Evolutionary conservation across 192 early-diverging fungal genomes (phyloP), one percentile per base, ranked within the genome.

Genomic region (Globomyces pollinis-pini): DNA sequence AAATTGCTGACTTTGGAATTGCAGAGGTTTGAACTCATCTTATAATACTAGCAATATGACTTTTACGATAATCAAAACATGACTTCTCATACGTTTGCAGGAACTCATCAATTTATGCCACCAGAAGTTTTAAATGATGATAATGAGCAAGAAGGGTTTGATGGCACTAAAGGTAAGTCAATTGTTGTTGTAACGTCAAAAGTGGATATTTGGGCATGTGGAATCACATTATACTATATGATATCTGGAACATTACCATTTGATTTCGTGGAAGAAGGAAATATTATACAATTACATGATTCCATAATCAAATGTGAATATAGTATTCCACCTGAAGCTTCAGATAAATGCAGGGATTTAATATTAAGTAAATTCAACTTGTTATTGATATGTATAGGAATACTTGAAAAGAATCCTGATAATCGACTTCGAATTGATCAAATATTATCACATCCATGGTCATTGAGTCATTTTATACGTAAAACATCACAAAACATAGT

Each of bases 131-230:
- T 73, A 21, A 67, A 68, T 11, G 80, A 74, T 12, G 51, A 34
- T 6, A 18, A 38, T 16, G 34, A 57, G n/a, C 63, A 8, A 3
- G 35, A 36, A 12, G 26, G 16, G 13, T 56, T 56, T 45, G 29
- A 34, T 21, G 80, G 73, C 13, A 68, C 59, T 29, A 70, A 69
- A 60, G 70, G 77, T 79, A 59, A n/a, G 21, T 1, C n/a, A n/a
- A n/a, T n/a, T n/a, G n/a, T n/a, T n/a, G n/a, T n/a, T n/a, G 15
- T 21, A 13, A 1, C 31, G 6, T 24, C 49, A 28, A 29, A 18
- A 75, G 78, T 75, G 2, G 80, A 83, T 51, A 64, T 83, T 12
- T 83, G 80, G 80, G 80, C 80, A 16, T 72, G 70, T 47, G 78
- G 77, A 0, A 64, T 83, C 0, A 75, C 70, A 3, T 31, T 83